phyloP scores from a whole-genome alignment of 1,284 basidiomycete genomes.

The Rhodotorula sp. region DNA sequence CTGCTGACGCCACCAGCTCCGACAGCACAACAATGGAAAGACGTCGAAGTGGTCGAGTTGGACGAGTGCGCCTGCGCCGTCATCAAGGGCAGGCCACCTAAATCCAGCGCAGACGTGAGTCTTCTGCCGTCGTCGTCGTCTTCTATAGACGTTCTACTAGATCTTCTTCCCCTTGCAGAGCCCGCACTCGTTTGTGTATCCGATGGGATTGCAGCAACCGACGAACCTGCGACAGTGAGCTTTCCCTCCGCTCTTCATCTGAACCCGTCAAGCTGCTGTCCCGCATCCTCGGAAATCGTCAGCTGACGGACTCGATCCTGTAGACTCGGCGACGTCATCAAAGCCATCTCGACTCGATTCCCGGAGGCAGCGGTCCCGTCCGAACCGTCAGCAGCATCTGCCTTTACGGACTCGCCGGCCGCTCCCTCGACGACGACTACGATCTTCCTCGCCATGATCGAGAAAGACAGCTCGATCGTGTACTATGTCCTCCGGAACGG shows the following conservation, averaged over 20 bases:
- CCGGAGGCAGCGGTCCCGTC: background rate
- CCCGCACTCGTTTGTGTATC: conserved; percentile 16
- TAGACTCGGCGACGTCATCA: conserved; percentile 25
- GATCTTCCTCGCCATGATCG: conserved; percentile 38
- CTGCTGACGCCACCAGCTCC: no score
- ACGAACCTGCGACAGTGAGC: conserved; percentile 30
- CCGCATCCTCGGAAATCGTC: background rate
- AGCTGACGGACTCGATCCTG: background rate
- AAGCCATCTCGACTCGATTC: conserved; percentile 16
- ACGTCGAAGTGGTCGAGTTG: conserved; percentile 32
- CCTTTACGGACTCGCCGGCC: background rate
- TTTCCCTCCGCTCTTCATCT: background rate
- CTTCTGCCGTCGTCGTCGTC: background rate
- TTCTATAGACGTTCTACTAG: background rate
- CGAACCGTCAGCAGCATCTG: background rate
- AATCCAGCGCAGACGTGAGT: conserved; percentile 15
- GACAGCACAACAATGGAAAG: conserved; percentile 41
- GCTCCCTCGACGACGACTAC: conserved; percentile 1
- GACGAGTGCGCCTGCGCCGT: conserved; percentile 20
- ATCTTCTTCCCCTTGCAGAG: background rate
- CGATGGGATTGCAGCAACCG: conserved; percentile 18
- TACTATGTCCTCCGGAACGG: conserved; percentile 42
- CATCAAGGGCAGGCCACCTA: conserved; percentile 11
- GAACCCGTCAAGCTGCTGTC: background rate
- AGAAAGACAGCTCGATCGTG: conserved; percentile 41